Percentiles rank a stretch among this genome's conserved stretches.
These are phyloP conservation scores for Aspergillus mulundensis DNA, from an alignment of 495 filamentous ascomycete genomes.

Conservation along the genomic window DNA sequence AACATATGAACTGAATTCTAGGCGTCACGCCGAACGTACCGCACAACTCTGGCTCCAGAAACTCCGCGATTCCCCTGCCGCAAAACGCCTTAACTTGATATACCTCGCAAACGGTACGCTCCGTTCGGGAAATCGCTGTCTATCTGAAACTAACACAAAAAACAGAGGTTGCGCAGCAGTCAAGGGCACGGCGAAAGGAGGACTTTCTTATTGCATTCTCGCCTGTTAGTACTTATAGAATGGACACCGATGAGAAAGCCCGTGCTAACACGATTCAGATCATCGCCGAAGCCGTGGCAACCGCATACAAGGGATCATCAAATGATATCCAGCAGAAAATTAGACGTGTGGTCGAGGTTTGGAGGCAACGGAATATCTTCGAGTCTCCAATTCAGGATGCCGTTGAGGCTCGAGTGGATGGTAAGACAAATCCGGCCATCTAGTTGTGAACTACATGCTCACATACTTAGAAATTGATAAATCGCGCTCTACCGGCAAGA, in stretches of 20 bases:
- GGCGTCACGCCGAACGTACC: slow-evolving; percentile 84
- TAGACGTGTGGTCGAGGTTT: slow-evolving; percentile 85
- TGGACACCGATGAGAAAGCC: not conserved
- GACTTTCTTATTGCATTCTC: slow-evolving; percentile 91
- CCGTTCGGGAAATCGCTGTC: not conserved
- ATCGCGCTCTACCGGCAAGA: slow-evolving; percentile 60
- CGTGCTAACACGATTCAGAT: slow-evolving; percentile 45
- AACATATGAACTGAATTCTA: slow-evolving; percentile 31
- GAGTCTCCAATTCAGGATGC: slow-evolving; percentile 69
- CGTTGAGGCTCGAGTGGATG: slow-evolving; percentile 74
- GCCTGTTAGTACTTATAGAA: slow-evolving; percentile 46
- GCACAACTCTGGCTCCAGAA: slow-evolving; percentile 85
- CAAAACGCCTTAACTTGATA: slow-evolving; percentile 84
- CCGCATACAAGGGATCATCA: slow-evolving; percentile 81
- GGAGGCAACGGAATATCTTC: slow-evolving; percentile 86
- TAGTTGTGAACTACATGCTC: slow-evolving; percentile 1
- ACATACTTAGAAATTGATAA: slow-evolving; percentile 69
- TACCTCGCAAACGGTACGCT: slow-evolving; percentile 88
- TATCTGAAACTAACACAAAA: slow-evolving; percentile 18
- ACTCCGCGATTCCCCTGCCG: slow-evolving; percentile 75
- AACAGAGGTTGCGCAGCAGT: slow-evolving; percentile 91
- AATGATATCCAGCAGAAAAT: slow-evolving; percentile 84
- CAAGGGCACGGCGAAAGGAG: slow-evolving; percentile 80
- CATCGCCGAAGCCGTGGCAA: slow-evolving; percentile 77
- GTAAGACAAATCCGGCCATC: slow-evolving; percentile 37